Evolutionary conservation across 1,139 yeast species (phyloP), one percentile per base, ranked within the genome.

Genomic region (Sugiyamaella sp.): DNA sequence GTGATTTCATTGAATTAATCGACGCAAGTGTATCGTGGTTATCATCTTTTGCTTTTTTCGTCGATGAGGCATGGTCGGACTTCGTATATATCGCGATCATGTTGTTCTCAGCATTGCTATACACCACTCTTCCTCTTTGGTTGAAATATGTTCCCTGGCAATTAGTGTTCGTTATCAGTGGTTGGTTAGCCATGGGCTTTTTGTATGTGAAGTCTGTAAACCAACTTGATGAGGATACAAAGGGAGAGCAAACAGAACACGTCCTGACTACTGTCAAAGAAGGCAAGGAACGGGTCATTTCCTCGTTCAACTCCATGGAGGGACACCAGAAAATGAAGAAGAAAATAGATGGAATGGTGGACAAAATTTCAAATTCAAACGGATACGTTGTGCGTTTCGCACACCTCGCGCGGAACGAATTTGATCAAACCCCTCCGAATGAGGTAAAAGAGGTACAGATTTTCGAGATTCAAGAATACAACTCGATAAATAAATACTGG

Each of bases 401-500:
- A n/a, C n/a, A n/a, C n/a, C n/a, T n/a, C n/a, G n/a, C n/a, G n/a
- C n/a, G n/a, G n/a, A n/a, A 67, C 33, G 68, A 74, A 46, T 71
- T 77, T 53, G 70, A 67, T 14, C 61, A 61, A 21, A 52, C 55
- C 8, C 71, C 69, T 32, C 61, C 66, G 0, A 63, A 60, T 20
- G 75, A 74, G 50, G 63, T 63, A 57, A 65, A 74, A 52, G 76
- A 78, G 58, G 83, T 85, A 14, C 89, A 86, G 63, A 78, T 86
- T 1, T 89, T 75, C 71, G 96, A 89, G 66, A 70, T 89, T 38
- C 96, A 89, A 61, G 71, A 72, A 59, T 76, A 80, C 55, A 77
- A 82, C 64, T 66, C 70, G 6, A 71, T 69, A 3, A 69, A 77
- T 1, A 80, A 79, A 47, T 80, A 79, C 53, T 89, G 96, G 96